Evolutionary conservation across 164 flowering plant genomes (phyloP), one percentile per base, ranked within the genome.

Genomic region (Kalanchoe fedtschenkoi): DNA sequence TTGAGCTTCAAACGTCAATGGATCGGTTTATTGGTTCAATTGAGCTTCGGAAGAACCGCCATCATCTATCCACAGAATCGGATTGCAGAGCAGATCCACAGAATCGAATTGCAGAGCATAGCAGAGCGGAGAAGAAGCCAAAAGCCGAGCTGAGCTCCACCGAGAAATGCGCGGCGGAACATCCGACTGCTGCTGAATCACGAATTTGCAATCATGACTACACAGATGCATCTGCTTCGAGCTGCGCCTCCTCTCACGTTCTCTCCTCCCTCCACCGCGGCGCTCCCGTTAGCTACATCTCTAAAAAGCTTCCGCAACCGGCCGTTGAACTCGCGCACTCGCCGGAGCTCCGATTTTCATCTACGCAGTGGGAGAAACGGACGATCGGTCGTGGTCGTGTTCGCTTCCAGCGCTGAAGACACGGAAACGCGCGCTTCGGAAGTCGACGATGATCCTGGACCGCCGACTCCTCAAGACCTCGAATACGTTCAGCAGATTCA

Each of bases 391-490:
- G n/a, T n/a, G n/a, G 16, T 51, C 4, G 30, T 3, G 28, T 26
- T 24, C 21, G 30, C 51, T 4, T 26, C 39, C 13, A 30, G 9
- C 39, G 42, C 61, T 11, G 61, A 58, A n/a, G 61, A 34, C 16
- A 58, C 42, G 5, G 61, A 58, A 58, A n/a, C 34, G 61, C 61
- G 28, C 24, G 24, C 1, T 19, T 21, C 10, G 26, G 61, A 58
- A 33, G 39, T 15, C 2, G 42, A 33, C 9, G 39, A 33, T 19
- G 61, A 33, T 9, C 41, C 41, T 58, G 61, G 34, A 24, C 61
- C 61, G 5, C 61, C 61, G 5, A 34, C 38, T 58, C 41, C 38
- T 19, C 24, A 58, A 37, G 61, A 58, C 61, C 41, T 58, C 26
- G 41, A 58, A 58, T 58, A 32, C 15, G 16, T 58, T 28, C 38